A percentile compares a stretch with the other conserved stretches of the same genome.
Evolutionary conservation across 2,329 filamentous ascomycete genomes (phyloP).

Genomic region (Dactylellina haptotyla): DNA sequence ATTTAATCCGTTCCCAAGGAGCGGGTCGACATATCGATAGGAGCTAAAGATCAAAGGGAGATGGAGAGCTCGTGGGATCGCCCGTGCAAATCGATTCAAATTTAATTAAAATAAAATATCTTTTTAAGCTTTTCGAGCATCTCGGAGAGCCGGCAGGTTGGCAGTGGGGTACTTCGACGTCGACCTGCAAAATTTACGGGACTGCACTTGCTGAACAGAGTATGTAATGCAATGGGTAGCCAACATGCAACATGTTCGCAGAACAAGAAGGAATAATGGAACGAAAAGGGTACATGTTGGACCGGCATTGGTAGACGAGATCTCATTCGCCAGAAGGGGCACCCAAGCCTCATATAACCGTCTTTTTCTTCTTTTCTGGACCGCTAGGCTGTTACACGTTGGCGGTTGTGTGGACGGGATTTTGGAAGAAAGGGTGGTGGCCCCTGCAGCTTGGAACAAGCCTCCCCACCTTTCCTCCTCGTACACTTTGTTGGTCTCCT

Average conservation of each 20-base stretch:
- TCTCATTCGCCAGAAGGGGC: slow-evolving; percentile 3
- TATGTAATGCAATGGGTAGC: not conserved
- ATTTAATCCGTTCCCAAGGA: not conserved
- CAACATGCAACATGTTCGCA: not conserved
- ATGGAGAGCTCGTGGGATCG: not conserved
- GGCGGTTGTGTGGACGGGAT: slow-evolving; percentile 28
- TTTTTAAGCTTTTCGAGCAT: not conserved
- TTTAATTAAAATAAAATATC: not conserved
- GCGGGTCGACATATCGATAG: not conserved
- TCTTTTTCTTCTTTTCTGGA: not conserved
- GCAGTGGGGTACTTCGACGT: not conserved
- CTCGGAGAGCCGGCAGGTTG: not conserved
- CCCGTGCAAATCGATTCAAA: not conserved
- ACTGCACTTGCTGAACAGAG: not conserved
- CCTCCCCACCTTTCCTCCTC: slow-evolving; percentile 26
- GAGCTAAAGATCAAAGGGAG: not conserved
- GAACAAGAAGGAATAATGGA: not conserved
- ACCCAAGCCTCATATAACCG: slow-evolving; percentile 24
- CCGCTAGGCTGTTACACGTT: slow-evolving; percentile 41
- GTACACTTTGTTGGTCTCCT: not conserved
- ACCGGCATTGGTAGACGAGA: not conserved
- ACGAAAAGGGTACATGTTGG: slow-evolving; percentile 2
- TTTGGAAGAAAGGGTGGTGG: slow-evolving; percentile 14
- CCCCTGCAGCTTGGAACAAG: slow-evolving; percentile 34
- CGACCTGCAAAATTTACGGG: not conserved